Conservation (phyloP, 495 filamentous ascomycete genomes). For the Chaetomium fimeti region DNA sequence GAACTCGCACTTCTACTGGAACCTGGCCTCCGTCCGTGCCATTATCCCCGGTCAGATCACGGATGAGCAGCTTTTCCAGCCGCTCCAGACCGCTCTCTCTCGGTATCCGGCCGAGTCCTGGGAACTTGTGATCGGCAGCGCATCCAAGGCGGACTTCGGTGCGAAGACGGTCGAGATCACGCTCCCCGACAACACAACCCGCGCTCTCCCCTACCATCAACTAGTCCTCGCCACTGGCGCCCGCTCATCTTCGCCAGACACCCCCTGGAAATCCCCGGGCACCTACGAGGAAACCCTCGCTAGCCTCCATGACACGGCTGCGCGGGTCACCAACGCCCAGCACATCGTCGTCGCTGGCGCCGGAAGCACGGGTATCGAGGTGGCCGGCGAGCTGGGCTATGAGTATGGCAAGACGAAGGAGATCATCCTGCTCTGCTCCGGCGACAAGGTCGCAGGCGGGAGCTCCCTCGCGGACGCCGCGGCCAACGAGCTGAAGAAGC, state of each 20-base stretch:
- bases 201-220: constrained; percentile 64
- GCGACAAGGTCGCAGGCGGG: constrained; percentile 42
- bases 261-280: constrained; percentile 47
- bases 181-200: constrained; percentile 29
- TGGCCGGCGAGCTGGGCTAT: constrained; percentile 45
- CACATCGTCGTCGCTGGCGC: constrained; percentile 49
- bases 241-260: constrained; percentile 53
- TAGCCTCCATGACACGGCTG: constrained; percentile 32
- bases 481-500: constrained; percentile 46
- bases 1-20: constrained; percentile 59
- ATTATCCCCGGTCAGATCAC: constrained; percentile 51
- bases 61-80: constrained; percentile 48
- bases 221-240: constrained; percentile 91
- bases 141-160: constrained; percentile 36
- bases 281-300: constrained; percentile 39
- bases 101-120: constrained; percentile 41
- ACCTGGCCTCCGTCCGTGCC: constrained; percentile 55
- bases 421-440: constrained; percentile 50
- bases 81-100: constrained; percentile 42
- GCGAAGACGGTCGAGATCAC: constrained; percentile 59
- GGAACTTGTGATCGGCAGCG: constrained; percentile 46
- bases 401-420: constrained; percentile 50
- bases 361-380: constrained; percentile 46
- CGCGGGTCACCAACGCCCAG: constrained; percentile 36
- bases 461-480: constrained; percentile 38